These are phyloP conservation scores for Pleomassaria siparia DNA, from an alignment of 2,329 filamentous ascomycete genomes.

Conservation along the genomic window DNA sequence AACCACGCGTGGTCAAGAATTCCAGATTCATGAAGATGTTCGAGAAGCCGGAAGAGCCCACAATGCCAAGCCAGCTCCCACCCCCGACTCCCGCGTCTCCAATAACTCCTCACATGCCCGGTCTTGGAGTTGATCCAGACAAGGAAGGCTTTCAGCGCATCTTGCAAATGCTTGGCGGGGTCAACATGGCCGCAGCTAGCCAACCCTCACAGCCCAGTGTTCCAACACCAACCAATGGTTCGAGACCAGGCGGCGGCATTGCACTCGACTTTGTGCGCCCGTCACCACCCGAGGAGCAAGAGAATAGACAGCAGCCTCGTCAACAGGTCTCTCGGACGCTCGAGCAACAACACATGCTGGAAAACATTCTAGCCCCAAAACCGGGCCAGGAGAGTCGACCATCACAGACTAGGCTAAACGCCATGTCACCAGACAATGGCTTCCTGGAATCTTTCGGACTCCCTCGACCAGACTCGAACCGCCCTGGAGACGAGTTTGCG, in stretches of 20 bases:
- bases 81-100: slow-evolving; percentile 18
- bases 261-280: slow-evolving; percentile 36
- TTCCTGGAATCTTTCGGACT: slow-evolving; percentile 33
- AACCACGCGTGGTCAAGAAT: slow-evolving; percentile 64
- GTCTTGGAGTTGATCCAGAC: slow-evolving; percentile 62
- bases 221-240: slow-evolving; percentile 28
- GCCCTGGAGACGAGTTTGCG: slow-evolving; percentile 31
- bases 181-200: slow-evolving; percentile 21
- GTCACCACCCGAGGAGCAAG: slow-evolving; percentile 27
- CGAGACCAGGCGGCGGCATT: slow-evolving; percentile 33
- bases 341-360: slow-evolving; percentile 40
- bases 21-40: slow-evolving; percentile 84
- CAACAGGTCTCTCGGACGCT: slow-evolving; percentile 28
- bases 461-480: slow-evolving; percentile 34
- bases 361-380: slow-evolving; percentile 38
- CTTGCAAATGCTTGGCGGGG: slow-evolving; percentile 73
- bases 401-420: slow-evolving; percentile 35
- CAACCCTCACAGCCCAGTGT: slow-evolving; percentile 19
- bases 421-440: slow-evolving; percentile 38
- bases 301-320: slow-evolving; percentile 20
- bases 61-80: slow-evolving; percentile 14
- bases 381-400: slow-evolving; percentile 32
- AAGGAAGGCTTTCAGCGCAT: slow-evolving; percentile 84
- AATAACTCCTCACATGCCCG: slow-evolving; percentile 4
- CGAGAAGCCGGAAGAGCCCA: slow-evolving; percentile 42